A percentile compares a stretch with the other conserved stretches of the same genome.
phyloP scores from a whole-genome alignment of 1,284 basidiomycete species.

The Leucoagaricus sp. region DNA sequence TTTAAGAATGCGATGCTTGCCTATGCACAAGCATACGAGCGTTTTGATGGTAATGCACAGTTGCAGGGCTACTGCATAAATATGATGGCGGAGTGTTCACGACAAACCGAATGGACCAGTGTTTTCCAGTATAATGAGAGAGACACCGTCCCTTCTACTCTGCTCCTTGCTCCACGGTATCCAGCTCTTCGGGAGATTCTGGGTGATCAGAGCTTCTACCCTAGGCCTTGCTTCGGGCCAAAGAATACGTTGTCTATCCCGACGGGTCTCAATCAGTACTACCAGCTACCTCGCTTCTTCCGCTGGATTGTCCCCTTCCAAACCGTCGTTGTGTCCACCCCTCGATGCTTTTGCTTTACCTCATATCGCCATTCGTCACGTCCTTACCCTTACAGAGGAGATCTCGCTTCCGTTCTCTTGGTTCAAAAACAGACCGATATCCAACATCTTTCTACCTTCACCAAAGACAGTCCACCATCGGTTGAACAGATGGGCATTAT shows the following conservation, averaged over 20 bases:
- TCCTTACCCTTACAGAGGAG: constrained; percentile 62
- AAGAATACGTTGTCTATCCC: constrained; percentile 43
- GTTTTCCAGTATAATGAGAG: constrained; percentile 45
- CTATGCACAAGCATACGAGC: constrained; percentile 48
- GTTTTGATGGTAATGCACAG: constrained; percentile 35
- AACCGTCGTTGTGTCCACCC: constrained; percentile 62
- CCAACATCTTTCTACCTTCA: constrained; percentile 60
- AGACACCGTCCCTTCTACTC: constrained; percentile 34
- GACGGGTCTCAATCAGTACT: constrained; percentile 21
- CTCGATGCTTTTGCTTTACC: constrained; percentile 48
- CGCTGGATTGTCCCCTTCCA: constrained; percentile 62
- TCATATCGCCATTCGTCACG: constrained; percentile 52
- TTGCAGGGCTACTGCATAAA: constrained; percentile 44
- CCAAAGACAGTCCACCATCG: constrained; percentile 54
- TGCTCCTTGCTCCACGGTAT: constrained; percentile 48
- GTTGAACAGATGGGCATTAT: constrained; percentile 63
- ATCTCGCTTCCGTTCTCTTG: constrained; percentile 47
- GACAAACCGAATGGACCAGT: constrained; percentile 53
- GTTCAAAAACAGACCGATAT: constrained; percentile 45
- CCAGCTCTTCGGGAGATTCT: constrained; percentile 34
- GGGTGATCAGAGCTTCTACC: constrained; percentile 32
- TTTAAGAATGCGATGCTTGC: constrained; percentile 57
- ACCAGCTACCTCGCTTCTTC: constrained; percentile 57
- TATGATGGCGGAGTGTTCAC: constrained; percentile 43
- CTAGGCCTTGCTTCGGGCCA: constrained; percentile 40